Conservation (phyloP, 768 basidiomycete species). For the Cystofilobasidium macerans region DNA sequence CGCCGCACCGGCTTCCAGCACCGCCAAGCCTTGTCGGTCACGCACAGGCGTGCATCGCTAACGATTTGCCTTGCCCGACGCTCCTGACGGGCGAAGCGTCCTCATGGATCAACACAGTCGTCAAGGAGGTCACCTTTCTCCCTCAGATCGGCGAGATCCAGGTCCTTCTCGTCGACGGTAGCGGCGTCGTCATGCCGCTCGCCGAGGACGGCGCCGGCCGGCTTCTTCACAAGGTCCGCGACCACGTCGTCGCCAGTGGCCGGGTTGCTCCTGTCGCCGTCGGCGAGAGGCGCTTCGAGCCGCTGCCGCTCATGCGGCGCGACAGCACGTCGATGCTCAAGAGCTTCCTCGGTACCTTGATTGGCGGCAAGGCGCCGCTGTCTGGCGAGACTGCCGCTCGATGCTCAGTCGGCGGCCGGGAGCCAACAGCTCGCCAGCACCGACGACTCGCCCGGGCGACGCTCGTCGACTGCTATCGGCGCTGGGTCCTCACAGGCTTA, state of each 20-base stretch:
- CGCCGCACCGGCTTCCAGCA: constrained; percentile 33
- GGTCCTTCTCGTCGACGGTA: constrained; percentile 35
- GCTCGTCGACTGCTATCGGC: constrained; percentile 38
- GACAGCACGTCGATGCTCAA: constrained; percentile 29
- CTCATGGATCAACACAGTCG: constrained; percentile 37
- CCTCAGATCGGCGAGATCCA: constrained; percentile 29
- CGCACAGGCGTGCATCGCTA: constrained; percentile 32
- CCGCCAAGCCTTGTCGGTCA: constrained; percentile 37
- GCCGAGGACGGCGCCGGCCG: background rate
- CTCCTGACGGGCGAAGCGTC: constrained; percentile 38
- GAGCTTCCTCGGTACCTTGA: constrained; percentile 34
- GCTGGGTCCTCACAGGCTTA: constrained; percentile 35
- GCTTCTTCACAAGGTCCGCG: constrained; percentile 12
- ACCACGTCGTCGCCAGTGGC: constrained; percentile 23
- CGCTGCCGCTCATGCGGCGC: constrained; percentile 5
- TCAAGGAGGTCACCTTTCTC: constrained; percentile 39
- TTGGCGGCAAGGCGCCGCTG: constrained; percentile 16
- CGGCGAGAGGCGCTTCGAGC: background rate
- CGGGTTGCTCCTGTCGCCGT: background rate
- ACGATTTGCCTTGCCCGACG: constrained; percentile 37
- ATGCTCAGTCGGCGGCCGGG: background rate
- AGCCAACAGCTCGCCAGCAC: constrained; percentile 31
- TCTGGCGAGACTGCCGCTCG: background rate
- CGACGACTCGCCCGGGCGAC: constrained; percentile 37
- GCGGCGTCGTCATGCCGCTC: constrained; percentile 30